Evolutionary conservation across 805 yeast genomes (phyloP).

Genomic region (Saturnispora diversa): DNA sequence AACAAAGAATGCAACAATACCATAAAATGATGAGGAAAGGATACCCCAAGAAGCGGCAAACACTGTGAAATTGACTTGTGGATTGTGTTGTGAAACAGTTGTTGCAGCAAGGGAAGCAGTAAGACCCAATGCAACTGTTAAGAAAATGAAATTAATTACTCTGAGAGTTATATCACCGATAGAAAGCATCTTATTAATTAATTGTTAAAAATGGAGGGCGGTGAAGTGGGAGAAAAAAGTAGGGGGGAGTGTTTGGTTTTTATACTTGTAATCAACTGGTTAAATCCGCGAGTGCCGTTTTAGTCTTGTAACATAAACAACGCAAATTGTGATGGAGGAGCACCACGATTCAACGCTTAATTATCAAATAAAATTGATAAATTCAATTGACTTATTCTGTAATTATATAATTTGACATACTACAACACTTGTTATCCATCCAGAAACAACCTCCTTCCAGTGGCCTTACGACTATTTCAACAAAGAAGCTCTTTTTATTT

Average conservation of each 20-base stretch:
- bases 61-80: slow-evolving; percentile 84
- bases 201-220: no score
- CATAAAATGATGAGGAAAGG: slow-evolving; percentile 73
- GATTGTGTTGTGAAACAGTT: slow-evolving; percentile 40
- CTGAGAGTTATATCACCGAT: slow-evolving; percentile 73
- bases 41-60: slow-evolving; percentile 85
- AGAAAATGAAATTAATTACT: slow-evolving; percentile 62
- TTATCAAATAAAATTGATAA: no score
- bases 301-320: no score
- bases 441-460: no score
- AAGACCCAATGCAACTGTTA: slow-evolving; percentile 75
- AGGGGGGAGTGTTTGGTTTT: background rate
- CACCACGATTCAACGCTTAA: no score
- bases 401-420: no score
- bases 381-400: no score
- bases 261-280: background rate
- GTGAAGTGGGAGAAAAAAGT: background rate
- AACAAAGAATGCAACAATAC: slow-evolving; percentile 66
- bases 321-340: background rate
- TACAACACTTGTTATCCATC: no score
- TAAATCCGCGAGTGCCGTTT: slow-evolving; percentile 3
- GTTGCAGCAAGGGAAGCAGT: slow-evolving; percentile 82
- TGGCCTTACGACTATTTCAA: no score
- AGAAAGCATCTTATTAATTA: slow-evolving; percentile 37
- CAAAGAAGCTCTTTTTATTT: no score